Percentiles rank a stretch among this genome's conserved stretches.
Conservation (phyloP, 495 filamentous ascomycete species). For the Amniculicola lignicola region DNA sequence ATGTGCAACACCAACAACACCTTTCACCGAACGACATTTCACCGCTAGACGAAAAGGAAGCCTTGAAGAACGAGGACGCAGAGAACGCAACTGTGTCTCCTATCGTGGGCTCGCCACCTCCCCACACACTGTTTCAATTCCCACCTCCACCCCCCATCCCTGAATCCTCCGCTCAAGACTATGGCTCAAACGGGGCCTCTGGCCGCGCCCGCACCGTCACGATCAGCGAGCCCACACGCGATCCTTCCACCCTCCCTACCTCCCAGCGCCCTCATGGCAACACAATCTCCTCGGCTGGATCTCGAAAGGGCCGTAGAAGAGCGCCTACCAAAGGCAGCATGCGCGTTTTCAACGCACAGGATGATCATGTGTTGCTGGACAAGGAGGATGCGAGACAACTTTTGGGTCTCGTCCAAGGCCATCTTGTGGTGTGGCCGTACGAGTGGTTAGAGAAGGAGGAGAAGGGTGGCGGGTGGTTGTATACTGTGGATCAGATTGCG, state of each 20-base stretch:
- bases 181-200: conserved; percentile 11
- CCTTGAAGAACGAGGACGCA: conserved; percentile 16
- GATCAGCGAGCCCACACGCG: conserved; percentile 14
- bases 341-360: conserved; percentile 64
- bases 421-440: conserved; percentile 88
- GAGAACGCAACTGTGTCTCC: conserved; percentile 17
- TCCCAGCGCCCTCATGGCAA: conserved; percentile 20
- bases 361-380: conserved; percentile 62
- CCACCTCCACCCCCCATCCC: conserved; percentile 25
- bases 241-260: too few relatives aligned
- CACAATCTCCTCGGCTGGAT: conserved; percentile 33
- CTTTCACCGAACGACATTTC: conserved; percentile 29
- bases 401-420: conserved; percentile 77
- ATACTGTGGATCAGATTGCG: conserved; percentile 91
- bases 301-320: conserved; percentile 58
- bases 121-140: conserved; percentile 2
- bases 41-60: conserved; percentile 46
- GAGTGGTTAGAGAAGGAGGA: conserved; percentile 92
- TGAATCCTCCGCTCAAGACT: conserved; percentile 17
- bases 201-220: conserved; percentile 29
- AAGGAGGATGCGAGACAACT: conserved; percentile 74
- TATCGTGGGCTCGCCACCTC: neutral
- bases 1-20: neutral
- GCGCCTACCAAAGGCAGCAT: conserved; percentile 73
- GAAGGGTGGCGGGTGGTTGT: conserved; percentile 91